A percentile compares a stretch with the other conserved stretches of the same genome.
These are phyloP conservation scores for Plasmodium inui DNA, from an alignment of 169 alveolate species.

Conservation along the genomic window DNA sequence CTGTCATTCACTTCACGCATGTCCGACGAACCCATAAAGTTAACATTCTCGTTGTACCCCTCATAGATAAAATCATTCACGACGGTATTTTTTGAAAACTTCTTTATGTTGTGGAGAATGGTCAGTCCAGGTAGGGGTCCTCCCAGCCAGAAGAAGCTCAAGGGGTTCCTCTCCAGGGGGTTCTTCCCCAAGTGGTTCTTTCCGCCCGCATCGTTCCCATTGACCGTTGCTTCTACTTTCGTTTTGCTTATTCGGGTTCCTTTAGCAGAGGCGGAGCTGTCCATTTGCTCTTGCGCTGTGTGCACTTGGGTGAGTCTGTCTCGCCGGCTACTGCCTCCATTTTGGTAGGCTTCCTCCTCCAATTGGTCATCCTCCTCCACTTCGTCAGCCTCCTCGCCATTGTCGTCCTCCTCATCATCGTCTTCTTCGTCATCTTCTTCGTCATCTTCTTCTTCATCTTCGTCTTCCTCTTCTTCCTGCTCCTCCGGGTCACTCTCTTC, in stretches of 20 bases:
- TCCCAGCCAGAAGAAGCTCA: conserved; percentile 67
- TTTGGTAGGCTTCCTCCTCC: neutral
- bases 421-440: conserved; percentile 1
- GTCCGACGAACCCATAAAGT: neutral
- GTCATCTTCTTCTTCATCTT: neutral
- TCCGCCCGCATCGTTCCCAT: neutral
- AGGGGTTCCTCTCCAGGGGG: conserved; percentile 35
- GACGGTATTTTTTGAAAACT: conserved; percentile 48
- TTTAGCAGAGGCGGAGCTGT: neutral
- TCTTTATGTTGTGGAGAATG: conserved; percentile 57
- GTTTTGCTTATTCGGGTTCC: neutral
- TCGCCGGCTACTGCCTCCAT: neutral
- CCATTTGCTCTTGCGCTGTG: neutral
- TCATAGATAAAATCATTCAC: conserved; percentile 64
- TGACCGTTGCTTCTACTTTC: neutral
- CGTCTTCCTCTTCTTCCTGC: neutral
- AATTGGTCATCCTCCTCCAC: neutral
- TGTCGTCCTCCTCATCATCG: neutral
- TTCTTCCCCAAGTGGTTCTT: conserved; percentile 1
- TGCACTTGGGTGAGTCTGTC: neutral
- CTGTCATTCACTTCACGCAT: neutral
- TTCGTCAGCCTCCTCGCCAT: neutral
- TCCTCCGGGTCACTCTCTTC: neutral
- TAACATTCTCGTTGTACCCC: conserved; percentile 59
- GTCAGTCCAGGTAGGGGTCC: conserved; percentile 75